Percentiles rank a stretch among this genome's conserved stretches.
These are phyloP conservation scores for Lichtheimia ornata DNA, from an alignment of 371 early-diverging fungal genomes.

Conservation along the genomic window DNA sequence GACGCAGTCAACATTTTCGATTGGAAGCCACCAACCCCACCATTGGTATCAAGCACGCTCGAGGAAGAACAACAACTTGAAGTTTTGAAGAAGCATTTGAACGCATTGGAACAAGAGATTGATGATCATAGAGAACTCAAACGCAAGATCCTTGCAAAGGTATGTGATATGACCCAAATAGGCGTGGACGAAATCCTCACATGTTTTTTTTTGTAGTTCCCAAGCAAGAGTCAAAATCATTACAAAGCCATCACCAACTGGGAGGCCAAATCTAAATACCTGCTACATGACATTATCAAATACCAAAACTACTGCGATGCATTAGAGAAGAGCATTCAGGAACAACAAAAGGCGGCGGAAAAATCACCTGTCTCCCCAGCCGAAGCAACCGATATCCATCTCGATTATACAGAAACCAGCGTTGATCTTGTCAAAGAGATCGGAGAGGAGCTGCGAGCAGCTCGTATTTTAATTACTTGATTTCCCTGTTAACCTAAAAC, in stretches of 20 bases:
- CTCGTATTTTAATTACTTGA: slow-evolving; percentile 1
- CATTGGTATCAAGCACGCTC: slow-evolving; percentile 34
- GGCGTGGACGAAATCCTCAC: too few relatives aligned
- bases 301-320: slow-evolving; percentile 84
- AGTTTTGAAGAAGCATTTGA: slow-evolving; percentile 31
- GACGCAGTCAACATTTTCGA: slow-evolving; percentile 32
- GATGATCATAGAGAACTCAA: slow-evolving; percentile 47
- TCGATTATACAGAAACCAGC: slow-evolving; percentile 13
- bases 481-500: too few relatives aligned
- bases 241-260: slow-evolving; percentile 81
- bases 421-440: slow-evolving; percentile 40
- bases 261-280: slow-evolving; percentile 82
- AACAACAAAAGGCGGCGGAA: slow-evolving; percentile 12
- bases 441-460: slow-evolving; percentile 29
- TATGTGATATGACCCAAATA: neutral
- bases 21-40: slow-evolving; percentile 46
- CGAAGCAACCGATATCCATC: slow-evolving; percentile 2
- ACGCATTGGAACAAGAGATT: slow-evolving; percentile 37
- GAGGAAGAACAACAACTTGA: slow-evolving; percentile 38
- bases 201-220: slow-evolving; percentile 35
- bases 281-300: slow-evolving; percentile 86
- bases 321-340: slow-evolving; percentile 58
- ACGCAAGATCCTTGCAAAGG: slow-evolving; percentile 38
- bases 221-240: slow-evolving; percentile 57
- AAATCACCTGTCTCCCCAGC: slow-evolving; percentile 23